Base-by-base conservation (phyloP, 345 rosid species). In the Raphanus sativus region DNA sequence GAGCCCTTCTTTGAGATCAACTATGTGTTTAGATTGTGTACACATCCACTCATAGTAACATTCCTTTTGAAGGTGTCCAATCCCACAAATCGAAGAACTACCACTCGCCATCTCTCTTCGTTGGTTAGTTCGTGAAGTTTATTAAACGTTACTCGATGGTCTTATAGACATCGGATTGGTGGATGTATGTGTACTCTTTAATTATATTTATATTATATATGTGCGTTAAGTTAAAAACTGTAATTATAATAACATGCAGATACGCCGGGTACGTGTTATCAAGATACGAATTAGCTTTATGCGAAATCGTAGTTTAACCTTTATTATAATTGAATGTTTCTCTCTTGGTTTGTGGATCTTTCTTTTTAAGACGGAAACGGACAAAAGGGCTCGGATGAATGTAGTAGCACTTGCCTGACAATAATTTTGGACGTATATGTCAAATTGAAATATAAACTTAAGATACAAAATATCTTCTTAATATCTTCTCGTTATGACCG, bases 21-120 rank as follows among this genome's bases (percentile, higher is more conserved):
- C 15, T 33, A 74, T 64, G 78, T 79, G 66, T 25, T 54, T 62
- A 25, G 71, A 2, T 74, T 79, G 79, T 29, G 74, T 24, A 54
- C 40, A 24, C 82, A 79, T 79, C 82, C 79, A 79, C 62, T 74
- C 75, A 67, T 74, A 8, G 66, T 74, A 79, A 69, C 79, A 79
- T 16, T 66, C 38, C 63, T 40, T 56, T 12, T 56, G 75, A 67
- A 33, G 67, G 12, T 74, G 71, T 29, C 8, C 71, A 42, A 64
- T 73, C 60, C 15, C 70, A 60, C 29, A 16, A 71, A 61, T 24
- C 32, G 68, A 65, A 71, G 32, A 65, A 42, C 29, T 10, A 40
- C 33, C 36, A 21, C 11, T 16, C 62, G 29, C 54, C 75, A 79
- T 74, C 48, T 67, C 34, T 67, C 42, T 73, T 60, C 25, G 45